These are phyloP conservation scores for Alternaria triticimaculans DNA, from an alignment of 2,329 filamentous ascomycete genomes.

Conservation along the genomic window DNA sequence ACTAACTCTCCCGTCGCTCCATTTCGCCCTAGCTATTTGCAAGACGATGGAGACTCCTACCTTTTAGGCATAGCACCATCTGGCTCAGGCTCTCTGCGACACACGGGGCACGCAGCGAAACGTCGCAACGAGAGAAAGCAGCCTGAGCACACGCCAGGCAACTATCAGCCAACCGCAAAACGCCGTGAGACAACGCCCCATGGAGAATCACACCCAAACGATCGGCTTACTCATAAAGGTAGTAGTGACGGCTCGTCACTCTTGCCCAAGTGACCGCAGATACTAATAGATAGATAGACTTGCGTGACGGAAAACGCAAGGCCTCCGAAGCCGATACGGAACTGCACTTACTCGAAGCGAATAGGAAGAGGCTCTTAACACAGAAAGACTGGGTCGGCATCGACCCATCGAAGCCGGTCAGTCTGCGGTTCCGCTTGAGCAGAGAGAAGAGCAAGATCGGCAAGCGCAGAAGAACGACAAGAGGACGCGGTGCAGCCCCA, in stretches of 20 bases:
- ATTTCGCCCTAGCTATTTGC: conserved; percentile 35
- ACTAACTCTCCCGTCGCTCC: conserved; percentile 16
- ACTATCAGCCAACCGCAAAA: neutral
- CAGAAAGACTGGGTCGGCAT: conserved; percentile 47
- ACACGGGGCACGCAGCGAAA: conserved; percentile 11
- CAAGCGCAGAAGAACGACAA: conserved; percentile 40
- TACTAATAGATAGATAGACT: conserved; percentile 1
- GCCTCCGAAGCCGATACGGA: conserved; percentile 17
- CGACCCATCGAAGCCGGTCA: conserved; percentile 33
- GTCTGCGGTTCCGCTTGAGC: conserved; percentile 34
- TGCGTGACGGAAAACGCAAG: conserved; percentile 11
- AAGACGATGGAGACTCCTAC: conserved; percentile 12
- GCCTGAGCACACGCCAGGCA: neutral
- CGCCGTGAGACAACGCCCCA: neutral
- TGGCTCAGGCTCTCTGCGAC: conserved; percentile 17
- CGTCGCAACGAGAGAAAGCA: neutral
- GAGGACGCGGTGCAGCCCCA: conserved; percentile 3
- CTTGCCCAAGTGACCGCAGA: neutral
- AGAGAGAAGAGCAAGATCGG: conserved; percentile 40
- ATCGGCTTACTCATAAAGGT: neutral
- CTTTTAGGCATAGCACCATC: conserved; percentile 10
- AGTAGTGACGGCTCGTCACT: neutral
- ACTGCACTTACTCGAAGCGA: conserved; percentile 32
- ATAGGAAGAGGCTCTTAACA: conserved; percentile 38
- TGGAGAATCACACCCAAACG: neutral